These are phyloP conservation scores for Eucalyptus sp. DNA, from an alignment of 345 rosid species.

Conservation along the genomic window DNA sequence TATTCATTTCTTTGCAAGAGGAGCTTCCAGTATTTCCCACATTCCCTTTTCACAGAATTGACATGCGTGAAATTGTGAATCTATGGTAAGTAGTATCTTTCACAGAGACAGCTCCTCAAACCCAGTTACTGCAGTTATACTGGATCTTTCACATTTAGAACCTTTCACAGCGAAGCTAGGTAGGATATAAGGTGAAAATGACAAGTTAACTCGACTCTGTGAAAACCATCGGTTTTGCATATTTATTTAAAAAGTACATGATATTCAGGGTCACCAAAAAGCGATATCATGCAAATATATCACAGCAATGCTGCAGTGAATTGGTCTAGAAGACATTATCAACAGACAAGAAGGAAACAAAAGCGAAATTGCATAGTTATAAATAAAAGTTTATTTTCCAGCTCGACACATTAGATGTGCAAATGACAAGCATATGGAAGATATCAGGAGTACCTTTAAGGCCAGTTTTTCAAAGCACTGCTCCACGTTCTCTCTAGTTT, in stretches of 20 bases:
- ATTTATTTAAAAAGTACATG: background rate
- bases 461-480: constrained; percentile 89
- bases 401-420: background rate
- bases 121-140: background rate
- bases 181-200: background rate
- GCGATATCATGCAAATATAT: background rate
- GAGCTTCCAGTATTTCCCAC: background rate
- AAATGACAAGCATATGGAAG: background rate
- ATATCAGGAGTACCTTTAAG: constrained; percentile 39
- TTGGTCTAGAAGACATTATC: background rate
- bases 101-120: background rate
- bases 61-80: background rate
- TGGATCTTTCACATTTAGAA: background rate
- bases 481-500: constrained; percentile 76
- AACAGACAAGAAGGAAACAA: background rate
- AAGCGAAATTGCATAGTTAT: background rate
- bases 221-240: background rate
- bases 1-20: background rate
- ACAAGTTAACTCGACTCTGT: background rate
- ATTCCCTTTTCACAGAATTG: background rate
- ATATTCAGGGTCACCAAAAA: background rate
- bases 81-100: background rate
- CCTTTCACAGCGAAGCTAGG: background rate
- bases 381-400: background rate
- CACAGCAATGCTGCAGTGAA: background rate